Percentiles rank a stretch among this genome's conserved stretches.
These are phyloP conservation scores for Cytospora piceae DNA, from an alignment of 2,329 filamentous ascomycete species.

Conservation along the genomic window DNA sequence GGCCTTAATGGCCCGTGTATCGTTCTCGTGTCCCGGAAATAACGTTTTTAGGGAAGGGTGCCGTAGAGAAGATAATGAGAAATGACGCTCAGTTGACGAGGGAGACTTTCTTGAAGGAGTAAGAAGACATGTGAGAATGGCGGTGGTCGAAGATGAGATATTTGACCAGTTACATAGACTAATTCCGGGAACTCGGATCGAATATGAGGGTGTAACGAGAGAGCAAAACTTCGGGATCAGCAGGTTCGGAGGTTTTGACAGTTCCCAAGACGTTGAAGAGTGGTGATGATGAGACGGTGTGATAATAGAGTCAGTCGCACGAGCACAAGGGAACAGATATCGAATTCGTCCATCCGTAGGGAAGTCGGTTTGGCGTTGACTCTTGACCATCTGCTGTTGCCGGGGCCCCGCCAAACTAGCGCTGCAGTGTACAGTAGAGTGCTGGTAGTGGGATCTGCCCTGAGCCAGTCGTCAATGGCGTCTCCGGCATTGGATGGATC, in stretches of 20 bases:
- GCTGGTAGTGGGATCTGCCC: background rate
- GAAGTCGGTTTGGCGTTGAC: background rate
- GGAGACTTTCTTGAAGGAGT: constrained; percentile 6
- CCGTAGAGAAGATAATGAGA: background rate
- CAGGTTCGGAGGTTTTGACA: constrained; percentile 7
- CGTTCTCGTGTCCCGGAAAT: constrained; percentile 5
- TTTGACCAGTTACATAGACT: constrained; percentile 6
- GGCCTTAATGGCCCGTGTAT: constrained; percentile 10
- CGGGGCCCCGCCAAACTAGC: constrained; percentile 28
- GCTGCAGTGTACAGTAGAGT: constrained; percentile 5
- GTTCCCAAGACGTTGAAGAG: background rate
- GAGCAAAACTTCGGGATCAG: constrained; percentile 12
- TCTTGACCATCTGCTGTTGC: constrained; percentile 15
- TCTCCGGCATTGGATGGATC: constrained; percentile 22
- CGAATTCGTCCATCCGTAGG: constrained; percentile 16
- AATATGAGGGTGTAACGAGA: constrained; percentile 1
- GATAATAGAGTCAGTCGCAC: constrained; percentile 16
- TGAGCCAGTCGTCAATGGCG: constrained; percentile 22
- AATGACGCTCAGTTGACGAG: constrained; percentile 1
- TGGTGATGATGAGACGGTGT: constrained; percentile 8
- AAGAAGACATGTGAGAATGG: constrained; percentile 21
- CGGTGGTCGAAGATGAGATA: constrained; percentile 17
- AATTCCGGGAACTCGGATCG: constrained; percentile 8
- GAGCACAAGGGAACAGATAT: constrained; percentile 9
- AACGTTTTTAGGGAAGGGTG: constrained; percentile 6